Conservation (phyloP, 1,284 basidiomycete species). For the Tremellales sp. region DNA sequence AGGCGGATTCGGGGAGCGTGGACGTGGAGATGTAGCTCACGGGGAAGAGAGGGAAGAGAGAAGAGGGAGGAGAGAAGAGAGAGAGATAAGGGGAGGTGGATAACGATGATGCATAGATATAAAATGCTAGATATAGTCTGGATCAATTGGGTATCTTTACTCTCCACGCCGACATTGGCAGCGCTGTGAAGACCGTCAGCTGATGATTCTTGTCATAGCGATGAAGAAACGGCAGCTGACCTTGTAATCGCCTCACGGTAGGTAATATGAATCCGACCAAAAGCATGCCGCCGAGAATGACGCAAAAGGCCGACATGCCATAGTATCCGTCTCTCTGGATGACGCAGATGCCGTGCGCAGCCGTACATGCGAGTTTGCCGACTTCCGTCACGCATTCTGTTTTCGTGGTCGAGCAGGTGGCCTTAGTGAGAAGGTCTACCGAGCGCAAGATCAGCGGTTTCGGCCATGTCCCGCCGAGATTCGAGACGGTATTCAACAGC, state of each 20-base stretch:
- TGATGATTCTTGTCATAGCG: neutral
- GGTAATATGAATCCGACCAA: constrained; percentile 77
- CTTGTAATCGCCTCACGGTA: constrained; percentile 76
- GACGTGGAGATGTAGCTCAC: constrained; percentile 10
- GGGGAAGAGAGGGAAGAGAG: too few relatives aligned
- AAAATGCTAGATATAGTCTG: too few relatives aligned
- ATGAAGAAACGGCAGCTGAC: constrained; percentile 52
- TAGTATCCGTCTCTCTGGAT: constrained; percentile 91
- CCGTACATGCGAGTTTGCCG: constrained; percentile 74
- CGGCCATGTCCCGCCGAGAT: constrained; percentile 98
- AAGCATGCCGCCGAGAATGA: constrained; percentile 67
- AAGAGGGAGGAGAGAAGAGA: too few relatives aligned
- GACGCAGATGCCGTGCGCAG: constrained; percentile 73
- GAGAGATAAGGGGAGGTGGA: too few relatives aligned
- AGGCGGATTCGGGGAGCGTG: constrained; percentile 19
- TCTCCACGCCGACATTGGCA: constrained; percentile 47
- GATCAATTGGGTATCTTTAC: constrained; percentile 43
- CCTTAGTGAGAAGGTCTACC: constrained; percentile 79
- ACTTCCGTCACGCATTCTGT: constrained; percentile 85
- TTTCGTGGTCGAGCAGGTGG: constrained; percentile 63
- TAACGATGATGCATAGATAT: too few relatives aligned
- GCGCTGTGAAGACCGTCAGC: constrained; percentile 20
- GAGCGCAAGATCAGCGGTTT: constrained; percentile 59
- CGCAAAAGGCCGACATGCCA: constrained; percentile 73
- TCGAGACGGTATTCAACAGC: constrained; percentile 93